A percentile compares a stretch with the other conserved stretches of the same genome.
Evolutionary conservation across 495 filamentous ascomycete genomes (phyloP).

Genomic region (Articulospora tetracladia): DNA sequence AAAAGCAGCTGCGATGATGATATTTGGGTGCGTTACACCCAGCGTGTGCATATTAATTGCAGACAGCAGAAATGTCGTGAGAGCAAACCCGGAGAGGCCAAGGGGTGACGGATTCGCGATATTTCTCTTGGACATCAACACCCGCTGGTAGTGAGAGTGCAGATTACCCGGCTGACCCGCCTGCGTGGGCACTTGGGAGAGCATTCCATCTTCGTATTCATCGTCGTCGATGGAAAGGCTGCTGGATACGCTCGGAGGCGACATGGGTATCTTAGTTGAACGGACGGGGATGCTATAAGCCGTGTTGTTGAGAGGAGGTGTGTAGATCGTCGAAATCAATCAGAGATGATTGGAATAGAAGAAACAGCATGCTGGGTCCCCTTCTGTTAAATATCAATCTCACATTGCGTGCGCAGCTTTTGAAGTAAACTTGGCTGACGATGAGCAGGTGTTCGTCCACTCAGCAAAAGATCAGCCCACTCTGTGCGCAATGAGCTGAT

Average conservation of each 20-base stretch:
- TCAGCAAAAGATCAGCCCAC: too few relatives aligned
- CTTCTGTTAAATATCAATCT: too few relatives aligned
- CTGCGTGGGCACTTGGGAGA: not conserved
- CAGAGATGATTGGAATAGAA: too few relatives aligned
- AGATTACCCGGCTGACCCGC: slow-evolving; percentile 73
- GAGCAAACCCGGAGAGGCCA: slow-evolving; percentile 81
- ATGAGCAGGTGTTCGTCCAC: too few relatives aligned
- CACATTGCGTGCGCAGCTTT: too few relatives aligned
- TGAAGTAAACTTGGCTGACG: too few relatives aligned
- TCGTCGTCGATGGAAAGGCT: not conserved
- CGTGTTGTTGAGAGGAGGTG: too few relatives aligned
- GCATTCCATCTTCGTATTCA: not conserved
- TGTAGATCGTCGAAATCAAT: too few relatives aligned
- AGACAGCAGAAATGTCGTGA: slow-evolving; percentile 91
- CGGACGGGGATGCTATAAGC: too few relatives aligned
- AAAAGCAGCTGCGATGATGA: slow-evolving; percentile 65
- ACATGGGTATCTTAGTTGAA: too few relatives aligned
- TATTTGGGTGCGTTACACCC: slow-evolving; percentile 53
- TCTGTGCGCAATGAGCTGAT: too few relatives aligned
- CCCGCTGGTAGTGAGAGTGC: slow-evolving; percentile 53
- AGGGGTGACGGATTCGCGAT: slow-evolving; percentile 78
- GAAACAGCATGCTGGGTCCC: too few relatives aligned
- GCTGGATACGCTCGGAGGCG: not conserved
- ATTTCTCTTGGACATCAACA: slow-evolving; percentile 27
- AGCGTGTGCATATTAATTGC: slow-evolving; percentile 73